Evolutionary conservation across 2,329 filamentous ascomycete genomes (phyloP), one percentile per base, ranked within the genome.

Genomic region (Byssothecium circinans): DNA sequence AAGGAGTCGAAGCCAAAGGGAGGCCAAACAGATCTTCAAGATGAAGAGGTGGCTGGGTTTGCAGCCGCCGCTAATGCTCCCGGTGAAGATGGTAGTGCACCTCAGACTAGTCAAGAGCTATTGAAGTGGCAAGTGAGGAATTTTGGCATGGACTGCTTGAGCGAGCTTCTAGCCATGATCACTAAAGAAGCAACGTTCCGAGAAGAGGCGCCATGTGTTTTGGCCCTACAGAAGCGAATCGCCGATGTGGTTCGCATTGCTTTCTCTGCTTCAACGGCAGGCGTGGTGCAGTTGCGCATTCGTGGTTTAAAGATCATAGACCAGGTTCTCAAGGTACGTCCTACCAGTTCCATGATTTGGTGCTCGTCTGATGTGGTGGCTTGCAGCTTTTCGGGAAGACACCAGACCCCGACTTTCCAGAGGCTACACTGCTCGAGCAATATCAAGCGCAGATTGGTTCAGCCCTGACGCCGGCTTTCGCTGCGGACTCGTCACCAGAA

Each of bases 401-500:
- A 1, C 89, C 92, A 1, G 94, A 99, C 72, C 95, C 94, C 0
- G 94, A 99, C 68, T 99, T 99, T 65, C 84, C 92, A n/a, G 94
- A 99, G 72, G 94, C 89, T 0, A 95, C 95, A 73, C 79, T 99
- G 14, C 80, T 99, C 3, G 95, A 99, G 70, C 94, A 99, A 71
- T 99, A 99, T 64, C 95, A 99, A 72, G 94, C 94, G 4, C 94
- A 99, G 67, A 99, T 99, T 66, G 91, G 91, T 62, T 97, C 94
- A 15, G 94, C 94, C 0, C 78, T 99, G 52, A 99, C 95, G 0
- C 94, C 94, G 3, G 95, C 94, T 0, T 99, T 99, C 73, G 91
- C 94, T 1, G 87, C 86, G 3, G 94, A 99, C 69, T 99, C 94
- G 0, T 96, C 92, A 0, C 91, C 95, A 0, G 94, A 99, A 69